Conservation (phyloP, 495 filamentous ascomycete species). For the Lophiostoma macrostomum region DNA sequence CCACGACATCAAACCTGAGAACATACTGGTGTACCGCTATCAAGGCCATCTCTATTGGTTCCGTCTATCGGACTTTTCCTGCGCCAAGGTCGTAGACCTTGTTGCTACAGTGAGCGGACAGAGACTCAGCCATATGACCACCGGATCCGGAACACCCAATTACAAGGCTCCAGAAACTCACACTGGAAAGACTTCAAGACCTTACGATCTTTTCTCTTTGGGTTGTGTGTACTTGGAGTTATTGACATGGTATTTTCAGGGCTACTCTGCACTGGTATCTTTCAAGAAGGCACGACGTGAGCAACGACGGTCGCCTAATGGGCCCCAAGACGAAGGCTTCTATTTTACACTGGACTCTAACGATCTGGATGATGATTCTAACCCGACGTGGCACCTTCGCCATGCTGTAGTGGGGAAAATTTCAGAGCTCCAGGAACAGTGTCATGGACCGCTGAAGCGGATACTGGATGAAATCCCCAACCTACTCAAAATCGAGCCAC, state of each 20-base stretch:
- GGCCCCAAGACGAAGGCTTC: slow-evolving; percentile 2
- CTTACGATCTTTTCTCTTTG: slow-evolving; percentile 14
- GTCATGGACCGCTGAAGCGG: too few species aligned
- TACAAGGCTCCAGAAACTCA: slow-evolving; percentile 8
- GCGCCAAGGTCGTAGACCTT: slow-evolving; percentile 7
- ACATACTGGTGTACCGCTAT: slow-evolving; percentile 5
- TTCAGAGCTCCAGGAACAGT: too few species aligned
- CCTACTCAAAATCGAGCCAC: too few species aligned
- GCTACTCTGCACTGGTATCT: neutral
- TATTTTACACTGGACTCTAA: slow-evolving; percentile 2
- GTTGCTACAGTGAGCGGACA: slow-evolving; percentile 8
- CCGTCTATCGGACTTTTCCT: slow-evolving; percentile 8
- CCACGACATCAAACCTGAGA: slow-evolving; percentile 16
- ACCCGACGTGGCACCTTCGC: too few species aligned
- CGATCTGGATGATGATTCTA: too few species aligned
- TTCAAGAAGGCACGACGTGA: neutral
- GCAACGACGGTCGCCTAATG: neutral
- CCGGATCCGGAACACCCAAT: slow-evolving; percentile 2
- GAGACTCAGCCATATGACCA: neutral
- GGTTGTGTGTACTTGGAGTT: slow-evolving; percentile 14
- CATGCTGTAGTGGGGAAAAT: too few species aligned
- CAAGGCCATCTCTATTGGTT: neutral
- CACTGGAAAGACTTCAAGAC: slow-evolving; percentile 4
- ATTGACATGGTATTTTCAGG: slow-evolving; percentile 13
- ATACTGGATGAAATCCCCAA: too few species aligned